Evolutionary conservation across 345 rosid genomes (phyloP).

Genomic region (Brassica rapa): DNA sequence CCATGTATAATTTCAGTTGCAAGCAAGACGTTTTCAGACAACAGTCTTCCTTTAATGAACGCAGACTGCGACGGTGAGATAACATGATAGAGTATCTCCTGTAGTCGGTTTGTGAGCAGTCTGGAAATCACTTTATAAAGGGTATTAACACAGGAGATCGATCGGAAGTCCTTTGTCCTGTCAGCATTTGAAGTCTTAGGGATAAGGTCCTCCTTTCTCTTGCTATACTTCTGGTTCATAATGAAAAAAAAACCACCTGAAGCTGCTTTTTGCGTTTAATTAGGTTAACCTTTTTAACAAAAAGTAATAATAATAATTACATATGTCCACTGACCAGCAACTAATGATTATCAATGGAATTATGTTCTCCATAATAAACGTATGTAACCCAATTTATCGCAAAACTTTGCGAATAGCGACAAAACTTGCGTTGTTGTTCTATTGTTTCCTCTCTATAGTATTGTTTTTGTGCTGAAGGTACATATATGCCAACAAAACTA

Average conservation of each 20-base stretch:
- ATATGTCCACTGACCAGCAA: conserved; percentile 2
- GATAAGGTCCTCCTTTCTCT: background rate
- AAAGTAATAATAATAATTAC: background rate
- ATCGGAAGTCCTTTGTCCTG: too few relatives aligned
- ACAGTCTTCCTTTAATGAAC: too few relatives aligned
- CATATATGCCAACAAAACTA: background rate
- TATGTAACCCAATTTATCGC: background rate
- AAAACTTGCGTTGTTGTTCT: background rate
- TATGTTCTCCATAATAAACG: background rate
- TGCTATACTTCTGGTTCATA: background rate
- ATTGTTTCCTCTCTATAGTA: background rate
- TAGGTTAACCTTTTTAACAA: background rate
- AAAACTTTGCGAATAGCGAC: background rate
- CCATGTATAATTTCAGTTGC: too few relatives aligned
- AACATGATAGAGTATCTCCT: too few relatives aligned
- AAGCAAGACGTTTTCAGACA: too few relatives aligned
- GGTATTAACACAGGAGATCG: too few relatives aligned
- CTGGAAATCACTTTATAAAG: too few relatives aligned
- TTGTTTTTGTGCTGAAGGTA: background rate
- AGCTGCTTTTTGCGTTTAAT: background rate
- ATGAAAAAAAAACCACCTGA: background rate
- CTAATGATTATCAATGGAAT: background rate
- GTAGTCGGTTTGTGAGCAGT: too few relatives aligned
- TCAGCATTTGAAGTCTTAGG: too few relatives aligned
- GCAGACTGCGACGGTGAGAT: too few relatives aligned